A percentile compares a stretch with the other conserved stretches of the same genome.
Conservation (phyloP, 805 yeast species). For the Saturnispora mendoncae region DNA sequence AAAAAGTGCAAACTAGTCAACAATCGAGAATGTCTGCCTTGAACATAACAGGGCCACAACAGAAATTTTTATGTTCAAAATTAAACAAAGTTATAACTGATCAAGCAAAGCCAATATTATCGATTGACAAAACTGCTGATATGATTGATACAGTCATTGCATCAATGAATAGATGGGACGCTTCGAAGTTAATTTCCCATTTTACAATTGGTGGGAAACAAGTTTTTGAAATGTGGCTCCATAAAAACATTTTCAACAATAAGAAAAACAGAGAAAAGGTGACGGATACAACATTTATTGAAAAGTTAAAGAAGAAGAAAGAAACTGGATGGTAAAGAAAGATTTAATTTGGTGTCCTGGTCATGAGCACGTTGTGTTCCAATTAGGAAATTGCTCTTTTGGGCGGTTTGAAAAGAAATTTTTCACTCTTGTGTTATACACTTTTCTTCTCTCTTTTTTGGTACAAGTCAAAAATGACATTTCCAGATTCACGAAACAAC, state of each 20-base stretch:
- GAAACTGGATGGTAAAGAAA: slow-evolving; percentile 13
- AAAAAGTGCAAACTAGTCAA: too few species aligned
- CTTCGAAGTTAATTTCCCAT: slow-evolving; percentile 26
- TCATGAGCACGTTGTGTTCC: slow-evolving; percentile 3
- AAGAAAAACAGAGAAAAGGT: slow-evolving; percentile 15
- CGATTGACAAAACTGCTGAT: slow-evolving; percentile 16
- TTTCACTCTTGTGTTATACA: slow-evolving; percentile 5
- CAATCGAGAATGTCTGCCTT: too few species aligned
- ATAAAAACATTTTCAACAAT: slow-evolving; percentile 18
- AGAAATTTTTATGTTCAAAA: too few species aligned
- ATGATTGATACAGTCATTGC: slow-evolving; percentile 14
- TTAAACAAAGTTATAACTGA: not conserved
- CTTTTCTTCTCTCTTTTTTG: not conserved
- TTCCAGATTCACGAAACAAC: not conserved
- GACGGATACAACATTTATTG: slow-evolving; percentile 4
- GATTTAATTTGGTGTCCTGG: too few species aligned
- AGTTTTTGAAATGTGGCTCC: slow-evolving; percentile 23
- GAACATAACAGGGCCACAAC: too few species aligned
- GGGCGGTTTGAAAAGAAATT: slow-evolving; percentile 1
- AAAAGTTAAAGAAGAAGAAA: not conserved
- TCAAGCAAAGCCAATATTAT: slow-evolving; percentile 13
- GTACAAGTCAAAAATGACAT: slow-evolving; percentile 3
- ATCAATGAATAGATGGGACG: slow-evolving; percentile 20
- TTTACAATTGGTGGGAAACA: slow-evolving; percentile 24
- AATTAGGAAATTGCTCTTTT: not conserved